Evolutionary conservation across 768 basidiomycete species (phyloP).

Genomic region (Phaffia tasmanica): DNA sequence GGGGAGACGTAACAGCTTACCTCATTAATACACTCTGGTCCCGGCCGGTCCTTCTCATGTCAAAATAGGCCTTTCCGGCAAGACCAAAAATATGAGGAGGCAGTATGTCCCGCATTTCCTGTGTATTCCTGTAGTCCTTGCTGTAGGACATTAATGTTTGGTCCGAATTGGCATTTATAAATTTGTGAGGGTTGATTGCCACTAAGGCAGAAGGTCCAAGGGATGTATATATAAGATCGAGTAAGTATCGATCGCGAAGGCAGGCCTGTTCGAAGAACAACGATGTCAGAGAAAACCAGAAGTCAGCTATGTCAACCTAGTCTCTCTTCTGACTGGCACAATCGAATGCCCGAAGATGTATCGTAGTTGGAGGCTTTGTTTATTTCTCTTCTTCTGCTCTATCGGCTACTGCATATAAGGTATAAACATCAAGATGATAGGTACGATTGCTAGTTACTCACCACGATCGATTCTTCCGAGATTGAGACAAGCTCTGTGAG

Average conservation of each 20-base stretch:
- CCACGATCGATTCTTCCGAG: conserved; percentile 20
- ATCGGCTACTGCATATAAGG: not conserved
- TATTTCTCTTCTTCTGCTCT: not conserved
- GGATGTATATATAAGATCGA: conserved; percentile 35
- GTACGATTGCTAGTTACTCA: conserved; percentile 1
- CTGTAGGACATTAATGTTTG: conserved; percentile 74
- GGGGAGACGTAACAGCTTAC: conserved; percentile 43
- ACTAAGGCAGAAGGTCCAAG: conserved; percentile 53
- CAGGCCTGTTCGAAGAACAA: conserved; percentile 28
- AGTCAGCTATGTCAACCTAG: not conserved
- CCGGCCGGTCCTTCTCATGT: conserved; percentile 85
- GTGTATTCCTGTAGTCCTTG: conserved; percentile 60
- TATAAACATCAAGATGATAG: not conserved
- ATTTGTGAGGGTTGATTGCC: conserved; percentile 88
- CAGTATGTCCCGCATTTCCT: conserved; percentile 49
- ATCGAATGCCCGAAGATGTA: not conserved
- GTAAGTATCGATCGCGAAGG: conserved; percentile 37
- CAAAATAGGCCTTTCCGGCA: conserved; percentile 84
- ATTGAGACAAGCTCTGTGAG: conserved; percentile 15
- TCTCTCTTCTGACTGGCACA: too few species aligned
- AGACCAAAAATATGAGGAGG: conserved; percentile 83
- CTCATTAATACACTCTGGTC: conserved; percentile 81
- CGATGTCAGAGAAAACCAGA: not conserved
- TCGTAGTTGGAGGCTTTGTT: not conserved
- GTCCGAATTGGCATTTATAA: conserved; percentile 71